Base-by-base conservation (phyloP, 306 rosid genomes). In the Vigna angularis region DNA sequence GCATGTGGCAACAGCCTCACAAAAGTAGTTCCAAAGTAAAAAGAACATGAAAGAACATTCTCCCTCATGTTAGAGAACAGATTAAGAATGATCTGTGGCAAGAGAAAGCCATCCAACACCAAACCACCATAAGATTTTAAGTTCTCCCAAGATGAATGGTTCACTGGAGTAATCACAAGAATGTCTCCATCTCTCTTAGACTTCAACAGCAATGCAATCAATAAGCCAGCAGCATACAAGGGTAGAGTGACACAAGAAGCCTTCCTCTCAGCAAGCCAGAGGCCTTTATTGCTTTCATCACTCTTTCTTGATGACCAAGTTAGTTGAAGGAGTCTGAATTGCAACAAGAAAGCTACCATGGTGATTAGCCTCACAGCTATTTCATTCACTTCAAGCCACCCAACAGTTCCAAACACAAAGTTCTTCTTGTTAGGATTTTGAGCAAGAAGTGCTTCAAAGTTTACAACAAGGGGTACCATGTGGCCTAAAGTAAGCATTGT, bases 11-110 rank as follows among this genome's bases (percentile, higher is more conserved):
- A 13, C 6, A 85, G 61, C 48, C 87, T 85, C 70, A 88, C 85
- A 57, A 87, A 64, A 59, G 91, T 90, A 17, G 86, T 90, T 71
- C 93, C 96, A 48, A 82, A 15, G 84, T 87, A 88, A 74, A 87
- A 92, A 9, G 73, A 58, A 44, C 30, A 11, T 48, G 91, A 81
- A 34, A 92, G 87, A 66, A 79, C 82, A 9, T 70, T 77, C 28
- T 80, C 84, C 44, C 45, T 76, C 67, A 78, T 69, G 22, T 79
- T 89, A 67, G 65, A 67, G 34, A 81, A 79, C 78, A 87, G 2
- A 84, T 89, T 90, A 24, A 87, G 76, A 24, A 87, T 59, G 12
- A 89, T 85, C 65, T 90, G 93, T 52, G 97, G 96, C 69, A 92
- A 72, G 63, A 90, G 87, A 82, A 90, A 90, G 3, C 89, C 82